Base-by-base conservation (phyloP, 352 stramenopile species). In the Phytophthora aleatoria region DNA sequence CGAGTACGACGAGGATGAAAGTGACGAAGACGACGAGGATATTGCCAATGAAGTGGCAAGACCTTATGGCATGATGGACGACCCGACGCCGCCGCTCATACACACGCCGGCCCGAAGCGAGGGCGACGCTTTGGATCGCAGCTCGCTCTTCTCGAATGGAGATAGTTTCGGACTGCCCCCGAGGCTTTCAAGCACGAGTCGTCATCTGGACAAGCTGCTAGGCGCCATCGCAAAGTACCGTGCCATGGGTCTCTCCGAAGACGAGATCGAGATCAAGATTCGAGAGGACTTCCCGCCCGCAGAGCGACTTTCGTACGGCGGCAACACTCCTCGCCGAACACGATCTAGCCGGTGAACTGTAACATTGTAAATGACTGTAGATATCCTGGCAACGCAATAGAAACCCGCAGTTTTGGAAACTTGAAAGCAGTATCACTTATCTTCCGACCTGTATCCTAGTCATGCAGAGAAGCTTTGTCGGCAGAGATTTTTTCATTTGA, bases 21-120 rank as follows among this genome's bases (percentile, higher is more conserved):
- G 71, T 12, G 74, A 89, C 12, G 57, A 83, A 11, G 83, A 91
- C 24, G 80, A 91, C n/a, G 83, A 91, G 20, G 77, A 85, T 31
- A 92, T 94, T 63, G 81, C 81, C 7, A 82, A 85, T 39, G 85
- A 94, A 39, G 72, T 94, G 57, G 83, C 83, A n/a, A 67, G 74
- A 30, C 85, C 85, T 4, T 82, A 78, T 45, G 62, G 24, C 12
- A 70, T 74, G 57, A 72, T 73, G 53, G 55, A 67, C 30, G 65
- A 71, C 51, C 57, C 55, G 5, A 66, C 73, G 3, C 73, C 69
- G n/a, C 69, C 69, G 5, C 66, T 81, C 4, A 56, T 67, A 24
- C 69, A 71, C 33, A 52, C 42, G 15, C 56, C 63, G 33, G 50
- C 47, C 35, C 62, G 65, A 53, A 74, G 73, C 33, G 69, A 73